Conservation (phyloP, 2,329 filamentous ascomycete species). For the Aspergillus niger region DNA sequence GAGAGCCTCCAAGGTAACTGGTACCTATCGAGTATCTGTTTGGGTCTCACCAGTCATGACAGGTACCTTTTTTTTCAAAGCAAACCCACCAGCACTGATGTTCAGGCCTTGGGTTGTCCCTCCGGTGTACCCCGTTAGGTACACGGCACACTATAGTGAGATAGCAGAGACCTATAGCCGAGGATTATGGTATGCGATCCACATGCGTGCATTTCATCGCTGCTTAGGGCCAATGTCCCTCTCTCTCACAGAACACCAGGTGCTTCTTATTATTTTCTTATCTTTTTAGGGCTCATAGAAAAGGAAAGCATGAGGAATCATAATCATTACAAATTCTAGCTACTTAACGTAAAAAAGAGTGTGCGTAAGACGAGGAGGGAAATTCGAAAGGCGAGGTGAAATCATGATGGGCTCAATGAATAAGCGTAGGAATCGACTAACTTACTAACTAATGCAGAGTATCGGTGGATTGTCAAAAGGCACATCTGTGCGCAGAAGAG, state of each 20-base stretch:
- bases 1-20: not conserved
- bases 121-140: not conserved
- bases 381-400: not conserved
- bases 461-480: not conserved
- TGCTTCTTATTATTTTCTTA: too few species aligned
- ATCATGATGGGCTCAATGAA: not conserved
- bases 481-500: conserved; percentile 5
- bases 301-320: not conserved
- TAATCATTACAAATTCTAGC: not conserved
- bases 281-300: not conserved
- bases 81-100: not conserved
- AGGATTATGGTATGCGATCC: not conserved
- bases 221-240: not conserved
- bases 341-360: not conserved
- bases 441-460: conserved; percentile 5
- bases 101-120: not conserved
- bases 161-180: not conserved
- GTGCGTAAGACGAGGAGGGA: not conserved
- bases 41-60: too few species aligned
- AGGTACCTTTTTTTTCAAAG: not conserved
- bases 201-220: not conserved
- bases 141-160: not conserved
- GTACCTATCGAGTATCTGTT: not conserved
- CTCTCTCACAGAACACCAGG: not conserved
- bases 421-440: not conserved